Evolutionary conservation across 257 asterid genomes (phyloP).

Genomic region (Rubia yunnanensis): DNA sequence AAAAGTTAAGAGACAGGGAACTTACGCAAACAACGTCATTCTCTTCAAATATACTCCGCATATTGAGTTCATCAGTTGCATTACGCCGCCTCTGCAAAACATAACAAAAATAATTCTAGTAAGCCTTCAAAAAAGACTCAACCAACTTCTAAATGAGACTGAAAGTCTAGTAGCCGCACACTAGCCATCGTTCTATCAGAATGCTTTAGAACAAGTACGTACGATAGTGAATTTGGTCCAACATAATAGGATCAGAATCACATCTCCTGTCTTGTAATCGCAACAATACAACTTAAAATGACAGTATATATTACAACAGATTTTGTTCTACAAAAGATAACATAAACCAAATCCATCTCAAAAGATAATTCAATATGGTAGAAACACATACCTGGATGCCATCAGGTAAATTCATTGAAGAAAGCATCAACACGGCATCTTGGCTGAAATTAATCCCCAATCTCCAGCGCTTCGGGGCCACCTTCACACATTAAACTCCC

Average conservation of each 20-base stretch:
- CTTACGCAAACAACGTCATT: slow-evolving; percentile 90
- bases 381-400: slow-evolving; percentile 72
- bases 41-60: slow-evolving; percentile 90
- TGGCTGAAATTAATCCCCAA: slow-evolving; percentile 83
- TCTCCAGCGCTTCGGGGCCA: slow-evolving; percentile 94
- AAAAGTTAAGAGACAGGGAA: slow-evolving; percentile 11
- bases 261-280: neutral
- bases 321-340: neutral
- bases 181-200: neutral
- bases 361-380: neutral
- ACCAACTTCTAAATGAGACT: neutral
- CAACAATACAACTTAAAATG: neutral
- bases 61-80: slow-evolving; percentile 88
- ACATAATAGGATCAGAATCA: neutral
- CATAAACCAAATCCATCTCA: neutral
- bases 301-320: too few relatives aligned
- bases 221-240: neutral
- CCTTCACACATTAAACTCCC: slow-evolving; percentile 28
- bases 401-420: slow-evolving; percentile 91
- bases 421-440: slow-evolving; percentile 93
- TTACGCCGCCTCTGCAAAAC: slow-evolving; percentile 82
- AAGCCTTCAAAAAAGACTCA: neutral
- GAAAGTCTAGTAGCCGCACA: neutral
- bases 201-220: neutral
- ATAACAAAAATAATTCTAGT: neutral